These are phyloP conservation scores for Yamadazyma songkhlaensis DNA, from an alignment of 1,139 yeast species.

Conservation along the genomic window DNA sequence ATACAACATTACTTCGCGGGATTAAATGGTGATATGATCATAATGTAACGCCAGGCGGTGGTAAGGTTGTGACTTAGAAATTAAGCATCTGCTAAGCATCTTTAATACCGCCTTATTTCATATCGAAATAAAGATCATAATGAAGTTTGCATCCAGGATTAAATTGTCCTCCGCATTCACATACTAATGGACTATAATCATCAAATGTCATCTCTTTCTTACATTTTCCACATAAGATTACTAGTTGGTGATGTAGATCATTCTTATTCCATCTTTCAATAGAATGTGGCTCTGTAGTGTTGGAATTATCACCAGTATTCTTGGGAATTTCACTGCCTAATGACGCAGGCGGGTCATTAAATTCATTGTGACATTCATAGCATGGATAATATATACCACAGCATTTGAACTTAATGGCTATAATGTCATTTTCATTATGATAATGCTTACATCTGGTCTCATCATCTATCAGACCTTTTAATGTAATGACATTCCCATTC, in stretches of 20 bases:
- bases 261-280: constrained; percentile 13
- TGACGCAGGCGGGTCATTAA: no score
- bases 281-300: background rate
- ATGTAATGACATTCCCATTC: constrained; percentile 3
- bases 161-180: constrained; percentile 26
- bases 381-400: constrained; percentile 39
- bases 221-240: constrained; percentile 41
- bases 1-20: background rate
- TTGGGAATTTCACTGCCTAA: no score
- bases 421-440: constrained; percentile 32
- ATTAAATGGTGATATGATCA: background rate
- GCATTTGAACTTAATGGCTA: constrained; percentile 43
- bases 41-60: no score
- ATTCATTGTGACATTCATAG: constrained; percentile 34
- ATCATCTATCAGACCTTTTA: constrained; percentile 21
- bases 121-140: constrained; percentile 34
- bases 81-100: no score
- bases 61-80: no score
- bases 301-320: background rate
- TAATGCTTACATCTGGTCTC: constrained; percentile 42
- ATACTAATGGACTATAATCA: constrained; percentile 16
- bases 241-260: constrained; percentile 16
- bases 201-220: constrained; percentile 25
- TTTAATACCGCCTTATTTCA: no score
- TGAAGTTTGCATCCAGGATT: constrained; percentile 41